Conservation (phyloP, 179 eudicot genomes). For the Corrigiola litoralis region DNA sequence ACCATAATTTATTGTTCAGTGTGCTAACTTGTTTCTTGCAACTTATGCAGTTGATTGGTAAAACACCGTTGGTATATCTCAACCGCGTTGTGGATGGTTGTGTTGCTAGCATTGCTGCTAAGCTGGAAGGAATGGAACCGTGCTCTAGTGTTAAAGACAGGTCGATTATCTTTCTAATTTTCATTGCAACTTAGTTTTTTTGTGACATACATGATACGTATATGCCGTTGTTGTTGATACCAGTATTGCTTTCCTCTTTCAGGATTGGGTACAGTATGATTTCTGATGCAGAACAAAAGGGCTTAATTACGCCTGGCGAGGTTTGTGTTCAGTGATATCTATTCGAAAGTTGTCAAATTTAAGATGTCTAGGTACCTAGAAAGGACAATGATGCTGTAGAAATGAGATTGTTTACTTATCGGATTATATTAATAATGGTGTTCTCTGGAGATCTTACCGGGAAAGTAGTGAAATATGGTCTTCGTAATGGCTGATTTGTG, state of each 20-base stretch:
- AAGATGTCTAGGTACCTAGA: neutral
- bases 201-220: slow-evolving; percentile 1
- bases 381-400: neutral
- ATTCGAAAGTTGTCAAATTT: neutral
- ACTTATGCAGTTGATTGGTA: slow-evolving; percentile 57
- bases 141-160: slow-evolving; percentile 90
- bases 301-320: slow-evolving; percentile 44
- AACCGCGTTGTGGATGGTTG: slow-evolving; percentile 77
- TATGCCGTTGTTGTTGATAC: neutral
- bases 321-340: slow-evolving; percentile 19
- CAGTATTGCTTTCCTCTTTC: slow-evolving; percentile 5
- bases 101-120: slow-evolving; percentile 74
- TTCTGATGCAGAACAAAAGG: slow-evolving; percentile 39
- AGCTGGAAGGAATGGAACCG: slow-evolving; percentile 88
- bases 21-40: neutral
- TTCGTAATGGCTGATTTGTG: neutral
- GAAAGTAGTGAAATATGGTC: neutral
- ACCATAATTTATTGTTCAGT: neutral
- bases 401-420: neutral
- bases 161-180: slow-evolving; percentile 18
- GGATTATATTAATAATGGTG: neutral
- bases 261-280: slow-evolving; percentile 57
- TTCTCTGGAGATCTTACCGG: neutral
- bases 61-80: slow-evolving; percentile 75
- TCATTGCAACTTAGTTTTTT: neutral